Evolutionary conservation across 1,284 basidiomycete species (phyloP).

Genomic region (Cystobasidiaceae sp.): DNA sequence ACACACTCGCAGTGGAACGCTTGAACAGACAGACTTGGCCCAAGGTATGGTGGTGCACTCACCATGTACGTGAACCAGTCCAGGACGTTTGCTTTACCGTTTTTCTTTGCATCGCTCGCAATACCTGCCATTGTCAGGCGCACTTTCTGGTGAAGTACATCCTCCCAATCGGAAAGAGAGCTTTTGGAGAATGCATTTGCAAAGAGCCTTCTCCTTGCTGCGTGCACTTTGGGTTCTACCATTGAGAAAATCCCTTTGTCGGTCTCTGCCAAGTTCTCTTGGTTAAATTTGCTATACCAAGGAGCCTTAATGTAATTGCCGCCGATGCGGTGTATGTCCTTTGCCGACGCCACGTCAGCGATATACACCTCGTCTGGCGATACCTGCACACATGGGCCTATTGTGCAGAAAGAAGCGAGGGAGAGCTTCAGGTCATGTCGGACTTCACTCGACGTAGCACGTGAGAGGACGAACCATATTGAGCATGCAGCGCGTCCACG

Average conservation of each 20-base stretch:
- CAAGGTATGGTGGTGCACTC: background rate
- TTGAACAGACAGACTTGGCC: background rate
- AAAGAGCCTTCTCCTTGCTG: conserved; percentile 5
- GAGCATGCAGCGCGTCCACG: background rate
- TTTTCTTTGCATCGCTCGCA: background rate
- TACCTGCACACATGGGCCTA: background rate
- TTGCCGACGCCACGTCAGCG: background rate
- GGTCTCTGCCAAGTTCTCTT: background rate
- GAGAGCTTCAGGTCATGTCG: too few relatives aligned
- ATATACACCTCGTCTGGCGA: conserved; percentile 9
- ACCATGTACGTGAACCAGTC: conserved; percentile 20
- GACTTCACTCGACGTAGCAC: background rate
- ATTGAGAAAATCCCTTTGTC: conserved; percentile 13
- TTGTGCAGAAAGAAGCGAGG: background rate
- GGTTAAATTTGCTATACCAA: conserved; percentile 4
- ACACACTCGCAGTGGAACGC: background rate
- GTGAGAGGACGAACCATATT: background rate
- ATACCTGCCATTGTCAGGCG: background rate
- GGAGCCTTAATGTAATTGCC: conserved; percentile 1
- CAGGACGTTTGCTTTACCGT: conserved; percentile 3
- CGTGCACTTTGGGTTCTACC: conserved; percentile 3
- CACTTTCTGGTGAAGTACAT: background rate
- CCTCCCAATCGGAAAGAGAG: background rate
- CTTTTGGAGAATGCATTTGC: conserved; percentile 1
- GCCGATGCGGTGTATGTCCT: conserved; percentile 12